phyloP scores from a whole-genome alignment of 2,329 filamentous ascomycete genomes.

The Arthrobotrys sinensis region DNA sequence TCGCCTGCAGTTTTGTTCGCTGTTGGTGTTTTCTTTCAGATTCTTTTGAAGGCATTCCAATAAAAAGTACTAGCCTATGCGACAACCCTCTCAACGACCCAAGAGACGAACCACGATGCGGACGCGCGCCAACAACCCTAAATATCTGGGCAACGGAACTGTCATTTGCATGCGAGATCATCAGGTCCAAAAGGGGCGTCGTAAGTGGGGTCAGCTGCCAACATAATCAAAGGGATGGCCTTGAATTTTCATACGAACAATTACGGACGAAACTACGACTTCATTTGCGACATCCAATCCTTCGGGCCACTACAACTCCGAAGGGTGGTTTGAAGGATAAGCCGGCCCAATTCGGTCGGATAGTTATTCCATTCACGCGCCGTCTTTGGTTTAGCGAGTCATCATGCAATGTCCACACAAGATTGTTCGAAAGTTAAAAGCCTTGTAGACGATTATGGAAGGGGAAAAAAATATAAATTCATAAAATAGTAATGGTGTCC shows the following conservation, averaged over 20 bases:
- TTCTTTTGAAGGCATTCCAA: not conserved
- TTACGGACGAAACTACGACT: not conserved
- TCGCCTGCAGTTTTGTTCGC: slow-evolving; percentile 1
- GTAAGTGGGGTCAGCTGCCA: slow-evolving; percentile 12
- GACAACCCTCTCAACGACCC: too few species aligned
- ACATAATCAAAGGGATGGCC: slow-evolving; percentile 1
- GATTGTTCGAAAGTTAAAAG: not conserved
- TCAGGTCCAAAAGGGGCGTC: not conserved
- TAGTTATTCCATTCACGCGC: too few species aligned
- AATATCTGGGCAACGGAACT: not conserved
- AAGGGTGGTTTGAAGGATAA: too few species aligned
- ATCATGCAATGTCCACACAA: too few species aligned
- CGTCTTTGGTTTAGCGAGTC: too few species aligned
- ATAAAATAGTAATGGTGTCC: not conserved
- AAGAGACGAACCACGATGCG: too few species aligned
- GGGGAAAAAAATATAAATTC: not conserved
- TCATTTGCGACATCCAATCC: too few species aligned
- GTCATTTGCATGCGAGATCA: not conserved
- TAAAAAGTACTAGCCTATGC: too few species aligned
- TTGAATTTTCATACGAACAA: slow-evolving; percentile 37
- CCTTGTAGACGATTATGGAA: not conserved
- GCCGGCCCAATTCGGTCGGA: too few species aligned
- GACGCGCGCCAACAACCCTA: not conserved
- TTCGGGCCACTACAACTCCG: too few species aligned
- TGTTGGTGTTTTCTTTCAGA: not conserved